These are phyloP conservation scores for Colletotrichum abscissum DNA, from an alignment of 2,329 filamentous ascomycete species.

Conservation along the genomic window DNA sequence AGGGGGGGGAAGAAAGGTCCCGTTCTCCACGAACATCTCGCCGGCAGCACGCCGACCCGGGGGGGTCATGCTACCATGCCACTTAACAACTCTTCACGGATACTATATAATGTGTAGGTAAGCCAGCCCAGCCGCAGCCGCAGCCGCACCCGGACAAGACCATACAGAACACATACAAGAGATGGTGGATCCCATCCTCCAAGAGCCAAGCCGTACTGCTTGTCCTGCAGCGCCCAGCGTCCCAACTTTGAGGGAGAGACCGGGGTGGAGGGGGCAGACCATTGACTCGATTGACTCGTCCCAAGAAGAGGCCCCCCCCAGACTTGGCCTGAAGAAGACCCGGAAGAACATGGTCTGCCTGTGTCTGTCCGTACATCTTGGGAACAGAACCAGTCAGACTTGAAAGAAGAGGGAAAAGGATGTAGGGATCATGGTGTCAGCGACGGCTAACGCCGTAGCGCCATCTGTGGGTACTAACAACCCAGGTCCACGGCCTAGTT, in stretches of 20 bases:
- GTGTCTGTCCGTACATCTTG: no score
- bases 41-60: slow-evolving; percentile 26
- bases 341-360: no score
- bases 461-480: background rate
- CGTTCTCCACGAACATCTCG: slow-evolving; percentile 21
- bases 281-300: slow-evolving; percentile 33
- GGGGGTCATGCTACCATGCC: background rate
- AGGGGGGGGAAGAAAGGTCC: background rate
- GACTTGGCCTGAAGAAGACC: background rate
- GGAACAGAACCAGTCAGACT: no score
- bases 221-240: slow-evolving; percentile 3
- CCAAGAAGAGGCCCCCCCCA: background rate
- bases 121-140: background rate
- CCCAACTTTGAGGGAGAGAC: background rate
- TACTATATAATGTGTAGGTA: background rate
- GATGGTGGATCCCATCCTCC: no score
- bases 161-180: background rate
- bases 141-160: background rate
- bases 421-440: slow-evolving; percentile 4
- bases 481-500: background rate
- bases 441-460: background rate
- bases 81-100: background rate
- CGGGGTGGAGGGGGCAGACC: background rate
- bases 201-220: background rate
- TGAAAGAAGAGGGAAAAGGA: no score